Evolutionary conservation across 768 basidiomycete genomes (phyloP).

Genomic region (Rhodocollybia butyracea): DNA sequence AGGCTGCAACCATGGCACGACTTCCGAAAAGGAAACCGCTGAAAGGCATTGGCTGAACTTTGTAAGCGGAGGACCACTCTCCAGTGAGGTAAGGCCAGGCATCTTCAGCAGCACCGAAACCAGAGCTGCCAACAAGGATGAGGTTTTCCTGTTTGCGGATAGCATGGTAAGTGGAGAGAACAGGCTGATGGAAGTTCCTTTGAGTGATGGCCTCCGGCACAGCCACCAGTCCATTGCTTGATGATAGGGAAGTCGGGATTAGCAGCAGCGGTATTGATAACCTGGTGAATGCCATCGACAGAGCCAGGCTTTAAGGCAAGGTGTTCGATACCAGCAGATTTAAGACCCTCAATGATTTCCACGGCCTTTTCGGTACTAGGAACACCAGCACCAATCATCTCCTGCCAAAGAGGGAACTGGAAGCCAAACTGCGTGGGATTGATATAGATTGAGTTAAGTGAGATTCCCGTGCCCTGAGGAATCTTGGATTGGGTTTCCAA

Average conservation of each 20-base stretch:
- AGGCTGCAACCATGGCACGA: conserved; percentile 95
- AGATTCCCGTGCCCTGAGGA: conserved; percentile 87
- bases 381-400: conserved; percentile 97
- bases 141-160: conserved; percentile 92
- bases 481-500: conserved; percentile 87
- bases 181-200: conserved; percentile 98
- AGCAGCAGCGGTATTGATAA: conserved; percentile 90
- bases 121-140: conserved; percentile 87
- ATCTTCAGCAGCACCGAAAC: conserved; percentile 93
- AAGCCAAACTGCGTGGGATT: conserved; percentile 96
- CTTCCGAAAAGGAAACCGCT: conserved; percentile 96
- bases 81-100: conserved; percentile 97
- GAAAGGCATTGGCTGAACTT: conserved; percentile 94
- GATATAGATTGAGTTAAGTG: conserved; percentile 95
- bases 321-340: conserved; percentile 86
- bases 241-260: conserved; percentile 97
- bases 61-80: conserved; percentile 88
- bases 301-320: conserved; percentile 98
- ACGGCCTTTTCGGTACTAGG: conserved; percentile 95
- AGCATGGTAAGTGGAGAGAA: conserved; percentile 83
- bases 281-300: conserved; percentile 95
- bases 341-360: conserved; percentile 88
- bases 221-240: conserved; percentile 98
- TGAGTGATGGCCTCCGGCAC: conserved; percentile 97
- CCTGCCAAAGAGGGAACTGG: conserved; percentile 97